Conservation (phyloP, 805 yeast genomes). For the Saturnispora kantuleensis region DNA sequence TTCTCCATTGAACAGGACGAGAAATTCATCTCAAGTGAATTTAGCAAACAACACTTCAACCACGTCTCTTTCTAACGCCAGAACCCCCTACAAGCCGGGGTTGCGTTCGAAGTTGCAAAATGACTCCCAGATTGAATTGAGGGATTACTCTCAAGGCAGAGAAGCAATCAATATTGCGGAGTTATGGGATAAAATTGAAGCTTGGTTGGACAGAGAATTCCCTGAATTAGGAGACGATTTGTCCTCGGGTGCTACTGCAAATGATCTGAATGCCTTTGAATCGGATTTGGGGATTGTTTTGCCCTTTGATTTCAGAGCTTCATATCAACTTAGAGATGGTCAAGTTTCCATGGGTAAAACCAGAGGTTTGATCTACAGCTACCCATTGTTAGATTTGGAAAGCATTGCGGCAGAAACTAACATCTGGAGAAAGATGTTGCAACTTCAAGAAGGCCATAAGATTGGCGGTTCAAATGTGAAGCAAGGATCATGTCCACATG, state of each 20-base stretch:
- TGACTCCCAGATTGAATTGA: conserved; percentile 47
- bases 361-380: conserved; percentile 71
- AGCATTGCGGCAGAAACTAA: conserved; percentile 71
- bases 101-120: conserved; percentile 31
- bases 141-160: conserved; percentile 34
- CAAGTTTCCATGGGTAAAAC: conserved; percentile 72
- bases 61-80: conserved; percentile 16
- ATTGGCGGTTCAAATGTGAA: conserved; percentile 13
- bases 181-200: conserved; percentile 84
- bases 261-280: conserved; percentile 77
- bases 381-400: conserved; percentile 71
- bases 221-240: conserved; percentile 76
- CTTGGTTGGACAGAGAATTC: conserved; percentile 69
- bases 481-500: conserved; percentile 70
- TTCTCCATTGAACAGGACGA: conserved; percentile 19
- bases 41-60: conserved; percentile 24
- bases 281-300: conserved; percentile 63
- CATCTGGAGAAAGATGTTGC: conserved; percentile 69
- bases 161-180: conserved; percentile 56
- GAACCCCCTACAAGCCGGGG: conserved; percentile 32
- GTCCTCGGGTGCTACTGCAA: conserved; percentile 66
- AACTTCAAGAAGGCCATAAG: conserved; percentile 13
- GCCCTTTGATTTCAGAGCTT: conserved; percentile 77
- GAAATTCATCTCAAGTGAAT: conserved; percentile 21
- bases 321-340: conserved; percentile 79